A percentile compares a stretch with the other conserved stretches of the same genome.
Conservation (phyloP, 176 grass and related monocot species). For the Zea mays region DNA sequence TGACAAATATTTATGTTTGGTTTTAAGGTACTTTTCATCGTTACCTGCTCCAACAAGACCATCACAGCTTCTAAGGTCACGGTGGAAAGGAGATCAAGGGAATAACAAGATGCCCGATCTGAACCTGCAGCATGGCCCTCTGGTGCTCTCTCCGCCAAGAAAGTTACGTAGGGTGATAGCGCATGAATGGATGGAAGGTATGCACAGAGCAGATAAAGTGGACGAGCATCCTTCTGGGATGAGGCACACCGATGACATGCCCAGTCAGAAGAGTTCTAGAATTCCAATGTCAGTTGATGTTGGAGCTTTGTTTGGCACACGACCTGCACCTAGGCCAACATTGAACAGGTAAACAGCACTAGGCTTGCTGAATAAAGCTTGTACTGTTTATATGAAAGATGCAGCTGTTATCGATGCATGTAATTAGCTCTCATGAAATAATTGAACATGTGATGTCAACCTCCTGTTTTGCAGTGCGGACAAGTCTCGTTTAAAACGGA, state of each 20-base stretch:
- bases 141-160: conserved; percentile 81
- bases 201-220: conserved; percentile 45
- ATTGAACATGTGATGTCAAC: conserved; percentile 34
- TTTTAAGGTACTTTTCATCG: conserved; percentile 82
- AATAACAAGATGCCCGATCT: conserved; percentile 60
- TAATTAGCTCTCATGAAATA: conserved; percentile 27
- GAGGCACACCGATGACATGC: conserved; percentile 51
- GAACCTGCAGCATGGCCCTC: conserved; percentile 62
- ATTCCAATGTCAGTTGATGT: conserved; percentile 96
- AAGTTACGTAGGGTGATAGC: conserved; percentile 82
- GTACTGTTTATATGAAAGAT: not conserved
- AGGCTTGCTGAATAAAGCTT: conserved; percentile 8
- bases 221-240: conserved; percentile 57
- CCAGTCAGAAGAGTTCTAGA: conserved; percentile 67
- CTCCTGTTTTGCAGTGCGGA: conserved; percentile 73
- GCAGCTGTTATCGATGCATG: not conserved
- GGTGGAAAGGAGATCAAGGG: conserved; percentile 64
- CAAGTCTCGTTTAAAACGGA: conserved; percentile 82
- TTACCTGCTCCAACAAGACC: conserved; percentile 90
- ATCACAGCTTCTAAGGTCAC: conserved; percentile 73
- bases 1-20: conserved; percentile 35
- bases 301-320: conserved; percentile 79
- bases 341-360: conserved; percentile 72
- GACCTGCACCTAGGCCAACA: conserved; percentile 71
- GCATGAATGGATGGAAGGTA: conserved; percentile 59